These are phyloP conservation scores for Eustoma russellianum DNA, from an alignment of 257 asterid genomes.

Conservation along the genomic window DNA sequence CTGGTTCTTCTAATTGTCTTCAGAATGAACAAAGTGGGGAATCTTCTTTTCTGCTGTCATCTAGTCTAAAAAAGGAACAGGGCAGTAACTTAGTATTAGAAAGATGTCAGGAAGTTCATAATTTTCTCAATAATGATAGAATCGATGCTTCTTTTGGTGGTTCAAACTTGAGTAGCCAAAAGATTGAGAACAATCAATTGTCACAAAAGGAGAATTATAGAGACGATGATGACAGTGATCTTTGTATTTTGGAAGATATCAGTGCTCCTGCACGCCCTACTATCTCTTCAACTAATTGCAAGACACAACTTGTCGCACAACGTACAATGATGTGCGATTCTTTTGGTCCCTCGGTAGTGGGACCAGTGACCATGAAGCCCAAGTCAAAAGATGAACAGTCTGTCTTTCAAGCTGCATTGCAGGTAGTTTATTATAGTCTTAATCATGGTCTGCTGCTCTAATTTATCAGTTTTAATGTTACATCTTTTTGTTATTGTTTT, in stretches of 20 bases:
- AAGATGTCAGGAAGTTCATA: slow-evolving; percentile 8
- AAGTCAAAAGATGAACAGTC: slow-evolving; percentile 55
- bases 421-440: slow-evolving; percentile 31
- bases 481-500: no score
- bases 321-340: slow-evolving; percentile 27
- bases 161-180: slow-evolving; percentile 29
- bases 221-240: slow-evolving; percentile 51
- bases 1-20: slow-evolving; percentile 20
- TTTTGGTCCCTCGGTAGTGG: slow-evolving; percentile 23
- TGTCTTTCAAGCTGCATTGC: slow-evolving; percentile 64
- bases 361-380: slow-evolving; percentile 26
- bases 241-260: slow-evolving; percentile 63
- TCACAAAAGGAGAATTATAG: slow-evolving; percentile 13
- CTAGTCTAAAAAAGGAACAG: slow-evolving; percentile 23
- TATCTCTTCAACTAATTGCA: slow-evolving; percentile 26
- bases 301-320: slow-evolving; percentile 22
- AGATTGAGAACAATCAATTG: slow-evolving; percentile 22
- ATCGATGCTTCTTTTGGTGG: neutral
- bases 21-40: slow-evolving; percentile 19
- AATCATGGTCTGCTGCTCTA: neutral
- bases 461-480: neutral
- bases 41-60: slow-evolving; percentile 15
- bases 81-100: slow-evolving; percentile 15
- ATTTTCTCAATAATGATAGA: slow-evolving; percentile 6
- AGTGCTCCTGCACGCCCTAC: slow-evolving; percentile 46